A percentile compares a stretch with the other conserved stretches of the same genome.
Conservation (phyloP, 805 yeast species). For the Saturnispora mendoncae region DNA sequence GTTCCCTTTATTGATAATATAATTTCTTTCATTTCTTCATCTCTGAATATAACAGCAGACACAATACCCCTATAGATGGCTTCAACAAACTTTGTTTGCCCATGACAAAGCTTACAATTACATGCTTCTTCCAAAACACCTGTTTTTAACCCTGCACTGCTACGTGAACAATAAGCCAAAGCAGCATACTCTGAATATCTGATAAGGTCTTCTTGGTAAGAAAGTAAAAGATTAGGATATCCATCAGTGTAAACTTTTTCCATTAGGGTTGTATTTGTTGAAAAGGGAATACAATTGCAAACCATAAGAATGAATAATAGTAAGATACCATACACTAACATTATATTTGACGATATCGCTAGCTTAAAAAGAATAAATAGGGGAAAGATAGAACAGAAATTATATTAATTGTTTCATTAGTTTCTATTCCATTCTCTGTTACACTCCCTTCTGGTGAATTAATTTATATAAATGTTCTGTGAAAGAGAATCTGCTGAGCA, state of each 20-base stretch:
- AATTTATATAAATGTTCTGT: too few relatives aligned
- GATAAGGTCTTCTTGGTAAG: not conserved
- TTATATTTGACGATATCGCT: too few relatives aligned
- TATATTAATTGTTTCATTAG: too few relatives aligned
- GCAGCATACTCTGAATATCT: not conserved
- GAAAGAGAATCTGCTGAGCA: too few relatives aligned
- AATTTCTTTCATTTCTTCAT: constrained; percentile 35
- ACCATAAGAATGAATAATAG: not conserved
- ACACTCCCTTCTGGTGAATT: too few relatives aligned
- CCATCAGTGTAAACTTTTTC: too few relatives aligned
- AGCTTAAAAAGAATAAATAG: too few relatives aligned
- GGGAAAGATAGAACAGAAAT: too few relatives aligned
- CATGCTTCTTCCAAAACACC: constrained; percentile 2
- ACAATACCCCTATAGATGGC: constrained; percentile 39
- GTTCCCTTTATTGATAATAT: constrained; percentile 57
- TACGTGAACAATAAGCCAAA: not conserved
- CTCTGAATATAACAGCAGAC: constrained; percentile 46
- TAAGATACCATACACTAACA: not conserved
- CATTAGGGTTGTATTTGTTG: not conserved
- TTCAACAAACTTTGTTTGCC: not conserved
- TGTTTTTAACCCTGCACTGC: not conserved
- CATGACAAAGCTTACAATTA: not conserved
- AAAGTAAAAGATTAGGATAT: not conserved
- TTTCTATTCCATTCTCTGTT: too few relatives aligned
- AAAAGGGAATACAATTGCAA: not conserved